Evolutionary conservation across 2,329 filamentous ascomycete genomes (phyloP), one percentile per base, ranked within the genome.

Genomic region (Camillea tinctor): DNA sequence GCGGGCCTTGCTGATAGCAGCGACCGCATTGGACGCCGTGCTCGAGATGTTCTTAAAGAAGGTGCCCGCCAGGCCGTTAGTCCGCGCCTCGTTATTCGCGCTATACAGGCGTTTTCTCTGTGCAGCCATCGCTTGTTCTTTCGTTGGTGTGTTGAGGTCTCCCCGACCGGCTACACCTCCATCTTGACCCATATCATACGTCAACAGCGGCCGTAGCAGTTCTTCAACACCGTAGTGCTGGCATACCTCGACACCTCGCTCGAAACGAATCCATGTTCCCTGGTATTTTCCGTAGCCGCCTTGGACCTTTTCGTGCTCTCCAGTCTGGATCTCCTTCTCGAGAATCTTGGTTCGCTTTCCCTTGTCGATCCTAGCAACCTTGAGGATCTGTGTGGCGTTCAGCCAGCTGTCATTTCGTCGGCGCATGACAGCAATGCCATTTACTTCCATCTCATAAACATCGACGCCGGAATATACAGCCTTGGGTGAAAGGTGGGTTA

Each of bases 281-380:
- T 99, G 95, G 72, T 99, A 99, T 80, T 98, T 98, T 66, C 95
- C 95, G 72, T 99, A 99, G 4, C 95, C 95, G 36, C 95, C 95
- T 74, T 99, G 95, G 2, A 99, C 94, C 77, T 99, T 99, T 75
- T 99, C 95, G 75, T 99, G 94, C 72, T 97, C 92, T 71, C 95
- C 95, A 0, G 91, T 95, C 65, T 96, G 87, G 60, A 99, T 97
- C 76, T 99, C 95, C 77, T 98, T 98, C 75, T 99, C 95, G 55
- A 99, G 83, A 7, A 98, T 96, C 76, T 98, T 98, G 60, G 95
- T 98, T 68, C 95, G 90, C 78, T 97, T 96, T 61, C 94, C 95
- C 79, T 99, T 99, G 73, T 97, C 94, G 62, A 99, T 93, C 55
- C 93, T 93, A 40, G 95, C 95, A 40, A 98, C 93, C 73, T 99